Conservation (phyloP, 805 yeast genomes). For the Lipomyces yamanashiensis region DNA sequence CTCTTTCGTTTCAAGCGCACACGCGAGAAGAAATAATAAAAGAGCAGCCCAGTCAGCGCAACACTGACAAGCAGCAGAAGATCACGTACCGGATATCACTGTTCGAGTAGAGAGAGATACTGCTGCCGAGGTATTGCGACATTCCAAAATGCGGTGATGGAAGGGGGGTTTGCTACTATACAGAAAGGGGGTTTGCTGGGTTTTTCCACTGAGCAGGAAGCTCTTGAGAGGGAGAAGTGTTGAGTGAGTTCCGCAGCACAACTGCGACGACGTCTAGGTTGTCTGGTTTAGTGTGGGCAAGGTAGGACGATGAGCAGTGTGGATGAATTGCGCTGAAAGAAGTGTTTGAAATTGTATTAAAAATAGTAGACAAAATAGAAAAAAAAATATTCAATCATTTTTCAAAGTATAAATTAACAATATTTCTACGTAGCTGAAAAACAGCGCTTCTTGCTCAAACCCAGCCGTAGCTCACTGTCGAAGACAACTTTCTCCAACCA, state of each 20-base stretch:
- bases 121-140: slow-evolving; percentile 93
- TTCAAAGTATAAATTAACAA: no score
- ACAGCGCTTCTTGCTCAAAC: no score
- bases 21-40: not conserved
- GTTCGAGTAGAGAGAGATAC: slow-evolving; percentile 77
- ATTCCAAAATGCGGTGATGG: slow-evolving; percentile 47
- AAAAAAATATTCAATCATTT: no score
- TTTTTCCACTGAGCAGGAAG: not conserved
- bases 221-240: not conserved
- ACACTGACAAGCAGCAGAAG: not conserved
- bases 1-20: no score
- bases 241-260: not conserved
- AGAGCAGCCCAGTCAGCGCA: not conserved
- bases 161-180: not conserved
- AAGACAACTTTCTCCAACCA: no score
- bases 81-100: slow-evolving; percentile 64
- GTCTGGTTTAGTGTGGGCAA: no score
- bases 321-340: no score
- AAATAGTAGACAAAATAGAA: no score
- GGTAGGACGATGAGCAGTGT: no score
- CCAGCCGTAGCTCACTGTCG: no score
- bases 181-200: not conserved
- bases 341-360: no score
- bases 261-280: not conserved
- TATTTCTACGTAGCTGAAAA: no score